Percentiles rank a stretch among this genome's conserved stretches.
phyloP scores from a whole-genome alignment of 164 flowering plant genomes.

The Piper betle region DNA sequence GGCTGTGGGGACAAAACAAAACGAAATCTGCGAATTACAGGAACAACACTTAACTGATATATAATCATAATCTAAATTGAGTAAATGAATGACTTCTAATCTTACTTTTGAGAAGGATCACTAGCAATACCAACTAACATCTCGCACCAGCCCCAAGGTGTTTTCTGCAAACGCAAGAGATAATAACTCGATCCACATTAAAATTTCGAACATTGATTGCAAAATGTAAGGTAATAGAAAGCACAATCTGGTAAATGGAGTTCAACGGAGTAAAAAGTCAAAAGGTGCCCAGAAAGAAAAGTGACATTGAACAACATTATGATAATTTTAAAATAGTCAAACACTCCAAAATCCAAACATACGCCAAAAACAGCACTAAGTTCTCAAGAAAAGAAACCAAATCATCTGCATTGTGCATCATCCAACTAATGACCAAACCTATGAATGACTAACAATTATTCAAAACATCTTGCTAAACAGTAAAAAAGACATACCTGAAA shows the following conservation, averaged over 20 bases:
- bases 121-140: slow-evolving; percentile 87
- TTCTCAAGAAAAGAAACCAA: too few species aligned
- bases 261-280: background rate
- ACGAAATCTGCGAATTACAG: slow-evolving; percentile 42
- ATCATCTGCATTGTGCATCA: too few species aligned
- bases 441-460: too few species aligned
- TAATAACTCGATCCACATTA: background rate
- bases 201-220: background rate
- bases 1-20: slow-evolving; percentile 86
- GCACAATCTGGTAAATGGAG: too few species aligned
- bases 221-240: background rate
- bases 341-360: too few species aligned
- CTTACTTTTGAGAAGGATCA: slow-evolving; percentile 51
- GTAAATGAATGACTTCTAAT: slow-evolving; percentile 1
- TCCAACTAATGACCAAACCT: too few species aligned
- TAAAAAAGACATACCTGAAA: slow-evolving; percentile 59
- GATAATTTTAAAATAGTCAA: too few species aligned
- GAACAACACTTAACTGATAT: background rate
- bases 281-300: background rate
- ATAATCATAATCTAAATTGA: background rate
- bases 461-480: too few species aligned
- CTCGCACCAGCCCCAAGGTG: slow-evolving; percentile 95
- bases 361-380: too few species aligned
- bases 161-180: slow-evolving; percentile 27
- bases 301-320: background rate